phyloP scores from a whole-genome alignment of 805 yeast species.

The Priceomyces fermenticarens region DNA sequence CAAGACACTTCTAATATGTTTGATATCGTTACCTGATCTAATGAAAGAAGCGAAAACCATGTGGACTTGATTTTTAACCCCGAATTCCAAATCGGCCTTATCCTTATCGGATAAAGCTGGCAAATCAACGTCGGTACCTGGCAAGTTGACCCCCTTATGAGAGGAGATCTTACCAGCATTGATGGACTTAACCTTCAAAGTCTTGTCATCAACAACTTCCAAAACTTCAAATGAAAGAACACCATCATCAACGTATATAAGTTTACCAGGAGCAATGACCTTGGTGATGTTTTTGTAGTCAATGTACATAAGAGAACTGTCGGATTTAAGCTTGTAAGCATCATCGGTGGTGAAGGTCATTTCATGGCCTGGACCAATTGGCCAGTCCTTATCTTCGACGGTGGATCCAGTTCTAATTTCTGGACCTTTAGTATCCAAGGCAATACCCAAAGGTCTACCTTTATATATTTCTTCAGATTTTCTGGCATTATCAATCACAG shows the following conservation, averaged over 20 bases:
- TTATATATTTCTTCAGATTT: constrained; percentile 85
- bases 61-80: constrained; percentile 96
- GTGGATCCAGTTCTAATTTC: constrained; percentile 99
- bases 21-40: constrained; percentile 89
- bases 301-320: constrained; percentile 79
- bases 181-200: constrained; percentile 82
- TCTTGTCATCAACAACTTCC: constrained; percentile 74
- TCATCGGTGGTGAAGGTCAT: constrained; percentile 93
- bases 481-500: constrained; percentile 94
- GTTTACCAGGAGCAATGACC: constrained; percentile 83
- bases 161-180: constrained; percentile 95
- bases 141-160: constrained; percentile 98
- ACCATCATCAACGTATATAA: constrained; percentile 97
- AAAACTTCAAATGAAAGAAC: constrained; percentile 91
- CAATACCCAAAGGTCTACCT: constrained; percentile 98
- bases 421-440: constrained; percentile 98
- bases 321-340: constrained; percentile 64
- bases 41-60: constrained; percentile 98
- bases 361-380: constrained; percentile 81
- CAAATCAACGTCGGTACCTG: constrained; percentile 97
- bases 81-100: constrained; percentile 85
- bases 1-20: constrained; percentile 85
- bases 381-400: constrained; percentile 70
- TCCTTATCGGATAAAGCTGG: constrained; percentile 98
- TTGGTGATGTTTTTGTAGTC: constrained; percentile 97